These are phyloP conservation scores for Taiozyma onychis DNA, from an alignment of 1,139 yeast species.

Conservation along the genomic window DNA sequence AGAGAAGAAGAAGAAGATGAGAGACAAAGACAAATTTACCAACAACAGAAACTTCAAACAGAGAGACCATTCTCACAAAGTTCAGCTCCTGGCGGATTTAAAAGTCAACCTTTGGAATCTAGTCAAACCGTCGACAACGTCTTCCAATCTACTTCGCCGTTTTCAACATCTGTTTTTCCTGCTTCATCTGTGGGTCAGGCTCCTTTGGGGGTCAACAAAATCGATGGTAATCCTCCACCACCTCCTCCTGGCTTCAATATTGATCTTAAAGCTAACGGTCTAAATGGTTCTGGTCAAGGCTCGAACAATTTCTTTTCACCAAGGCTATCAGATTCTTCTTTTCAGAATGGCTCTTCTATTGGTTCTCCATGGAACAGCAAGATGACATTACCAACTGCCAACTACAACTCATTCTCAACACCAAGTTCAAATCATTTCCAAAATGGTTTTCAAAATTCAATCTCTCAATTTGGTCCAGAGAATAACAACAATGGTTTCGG, in stretches of 20 bases:
- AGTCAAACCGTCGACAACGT: background rate
- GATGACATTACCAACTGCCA: background rate
- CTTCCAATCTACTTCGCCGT: background rate
- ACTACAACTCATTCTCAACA: background rate
- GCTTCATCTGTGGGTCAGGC: background rate
- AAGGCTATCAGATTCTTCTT: conserved; percentile 1
- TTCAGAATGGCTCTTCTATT: background rate
- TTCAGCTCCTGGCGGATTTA: background rate
- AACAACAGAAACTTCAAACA: background rate
- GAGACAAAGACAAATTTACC: conserved; percentile 5
- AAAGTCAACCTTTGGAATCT: background rate
- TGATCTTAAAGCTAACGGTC: background rate
- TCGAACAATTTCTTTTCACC: background rate
- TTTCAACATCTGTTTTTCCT: background rate
- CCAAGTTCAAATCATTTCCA: background rate
- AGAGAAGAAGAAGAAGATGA: conserved; percentile 11
- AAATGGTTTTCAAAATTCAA: background rate
- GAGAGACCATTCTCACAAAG: background rate
- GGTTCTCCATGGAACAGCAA: conserved; percentile 3
- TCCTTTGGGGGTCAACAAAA: background rate
- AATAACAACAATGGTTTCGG: background rate
- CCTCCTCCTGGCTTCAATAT: background rate
- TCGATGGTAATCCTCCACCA: background rate
- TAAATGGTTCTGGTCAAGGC: background rate
- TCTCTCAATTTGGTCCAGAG: background rate